Evolutionary conservation across 2,329 filamentous ascomycete genomes (phyloP).

Genomic region (Ophiostoma sp.): DNA sequence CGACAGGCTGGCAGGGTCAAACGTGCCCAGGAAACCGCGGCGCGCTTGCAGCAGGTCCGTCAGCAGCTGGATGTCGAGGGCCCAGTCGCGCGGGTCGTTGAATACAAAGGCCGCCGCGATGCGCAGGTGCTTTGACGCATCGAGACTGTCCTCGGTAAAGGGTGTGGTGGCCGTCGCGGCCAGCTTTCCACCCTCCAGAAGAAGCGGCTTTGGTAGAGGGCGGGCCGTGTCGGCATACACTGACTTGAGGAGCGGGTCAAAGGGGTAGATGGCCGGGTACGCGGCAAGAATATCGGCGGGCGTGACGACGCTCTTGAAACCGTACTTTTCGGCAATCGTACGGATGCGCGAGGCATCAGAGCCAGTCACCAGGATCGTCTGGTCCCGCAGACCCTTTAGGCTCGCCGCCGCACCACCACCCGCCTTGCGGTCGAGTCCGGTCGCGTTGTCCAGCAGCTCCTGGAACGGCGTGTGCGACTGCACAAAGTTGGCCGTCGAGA

Average conservation of each 20-base stretch:
- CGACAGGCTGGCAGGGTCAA: constrained; percentile 45
- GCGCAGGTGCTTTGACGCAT: constrained; percentile 47
- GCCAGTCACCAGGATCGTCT: constrained; percentile 70
- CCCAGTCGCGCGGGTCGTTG: constrained; percentile 96
- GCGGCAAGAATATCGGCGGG: constrained; percentile 76
- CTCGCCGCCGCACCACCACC: not conserved
- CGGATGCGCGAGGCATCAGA: constrained; percentile 63
- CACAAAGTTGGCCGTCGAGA: constrained; percentile 68
- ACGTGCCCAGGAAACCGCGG: constrained; percentile 73
- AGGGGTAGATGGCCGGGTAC: constrained; percentile 76
- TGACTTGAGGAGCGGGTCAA: constrained; percentile 60
- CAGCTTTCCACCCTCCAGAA: constrained; percentile 39
- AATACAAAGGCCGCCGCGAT: constrained; percentile 91
- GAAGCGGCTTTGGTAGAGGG: constrained; percentile 47
- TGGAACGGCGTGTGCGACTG: constrained; percentile 90
- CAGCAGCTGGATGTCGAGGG: constrained; percentile 79
- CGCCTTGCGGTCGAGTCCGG: constrained; percentile 19
- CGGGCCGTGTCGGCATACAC: constrained; percentile 56
- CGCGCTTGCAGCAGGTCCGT: constrained; percentile 75
- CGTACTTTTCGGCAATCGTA: constrained; percentile 68
- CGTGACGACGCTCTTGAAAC: constrained; percentile 76
- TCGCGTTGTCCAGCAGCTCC: constrained; percentile 47
- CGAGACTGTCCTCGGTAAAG: constrained; percentile 17
- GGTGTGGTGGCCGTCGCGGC: constrained; percentile 25
- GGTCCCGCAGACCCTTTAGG: constrained; percentile 48